Evolutionary conservation across 768 basidiomycete genomes (phyloP).

Genomic region (Auriscalpium microsporum): DNA sequence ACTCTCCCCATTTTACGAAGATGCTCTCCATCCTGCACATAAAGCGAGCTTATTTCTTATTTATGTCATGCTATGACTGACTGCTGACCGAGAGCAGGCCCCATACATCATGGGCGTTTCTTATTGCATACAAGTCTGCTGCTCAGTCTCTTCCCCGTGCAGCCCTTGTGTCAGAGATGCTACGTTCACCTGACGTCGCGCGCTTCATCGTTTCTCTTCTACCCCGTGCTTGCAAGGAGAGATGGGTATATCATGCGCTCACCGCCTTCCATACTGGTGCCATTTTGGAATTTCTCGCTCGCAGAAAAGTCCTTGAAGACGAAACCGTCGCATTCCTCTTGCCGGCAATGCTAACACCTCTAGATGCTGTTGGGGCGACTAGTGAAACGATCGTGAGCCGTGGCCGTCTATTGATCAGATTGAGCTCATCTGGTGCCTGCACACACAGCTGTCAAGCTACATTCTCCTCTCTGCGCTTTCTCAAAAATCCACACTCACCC

Average conservation of each 20-base stretch:
- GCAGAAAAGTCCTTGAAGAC: conserved; percentile 49
- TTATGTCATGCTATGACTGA: neutral
- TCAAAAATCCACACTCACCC: conserved; percentile 50
- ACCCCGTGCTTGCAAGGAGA: conserved; percentile 43
- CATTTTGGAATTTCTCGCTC: conserved; percentile 70
- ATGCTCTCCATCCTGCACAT: conserved; percentile 83
- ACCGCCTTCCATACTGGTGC: conserved; percentile 77
- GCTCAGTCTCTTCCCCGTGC: conserved; percentile 66
- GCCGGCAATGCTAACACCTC: conserved; percentile 52
- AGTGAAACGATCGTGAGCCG: conserved; percentile 6
- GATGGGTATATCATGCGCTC: conserved; percentile 48
- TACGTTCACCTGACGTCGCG: conserved; percentile 58
- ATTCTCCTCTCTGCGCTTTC: conserved; percentile 66
- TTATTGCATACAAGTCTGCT: conserved; percentile 69
- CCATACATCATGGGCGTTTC: conserved; percentile 57
- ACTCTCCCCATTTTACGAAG: conserved; percentile 89
- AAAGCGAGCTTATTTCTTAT: conserved; percentile 36
- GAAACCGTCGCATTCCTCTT: conserved; percentile 57
- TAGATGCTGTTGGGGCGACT: conserved; percentile 25
- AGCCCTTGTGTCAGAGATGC: conserved; percentile 71
- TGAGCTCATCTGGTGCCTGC: neutral
- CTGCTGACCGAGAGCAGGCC: conserved; percentile 31
- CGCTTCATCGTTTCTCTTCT: conserved; percentile 64
- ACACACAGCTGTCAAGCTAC: conserved; percentile 57
- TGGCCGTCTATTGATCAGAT: neutral